Evolutionary conservation across 805 yeast species (phyloP).

Genomic region (Torulaspora franciscae): DNA sequence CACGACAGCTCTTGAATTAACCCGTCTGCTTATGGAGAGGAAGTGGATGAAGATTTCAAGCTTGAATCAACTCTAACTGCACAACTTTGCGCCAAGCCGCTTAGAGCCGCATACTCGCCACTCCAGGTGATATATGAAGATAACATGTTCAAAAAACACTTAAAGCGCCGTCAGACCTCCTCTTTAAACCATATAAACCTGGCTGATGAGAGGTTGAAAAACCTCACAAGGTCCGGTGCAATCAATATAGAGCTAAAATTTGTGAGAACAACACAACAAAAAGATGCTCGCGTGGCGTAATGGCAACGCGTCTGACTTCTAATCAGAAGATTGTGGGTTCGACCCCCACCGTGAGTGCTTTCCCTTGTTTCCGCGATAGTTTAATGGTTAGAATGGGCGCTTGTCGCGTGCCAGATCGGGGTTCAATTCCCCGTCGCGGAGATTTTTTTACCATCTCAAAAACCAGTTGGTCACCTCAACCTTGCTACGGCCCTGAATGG

Average conservation of each 20-base stretch:
- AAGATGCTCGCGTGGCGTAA: slow-evolving; percentile 48
- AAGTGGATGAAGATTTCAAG: too few species aligned
- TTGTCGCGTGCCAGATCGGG: slow-evolving; percentile 20
- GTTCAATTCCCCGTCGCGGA: slow-evolving; percentile 21
- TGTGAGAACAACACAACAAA: neutral
- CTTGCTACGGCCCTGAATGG: neutral
- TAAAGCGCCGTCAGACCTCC: too few species aligned
- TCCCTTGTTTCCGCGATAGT: slow-evolving; percentile 19
- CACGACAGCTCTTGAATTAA: too few species aligned
- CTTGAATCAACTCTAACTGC: too few species aligned
- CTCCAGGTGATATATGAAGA: too few species aligned
- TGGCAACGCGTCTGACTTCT: slow-evolving; percentile 56
- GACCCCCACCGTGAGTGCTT: slow-evolving; percentile 52
- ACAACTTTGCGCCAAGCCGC: too few species aligned
- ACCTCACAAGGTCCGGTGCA: neutral
- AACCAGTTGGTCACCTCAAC: neutral
- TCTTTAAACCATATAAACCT: too few species aligned
- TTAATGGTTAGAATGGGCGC: slow-evolving; percentile 20
- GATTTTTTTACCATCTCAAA: slow-evolving; percentile 2
- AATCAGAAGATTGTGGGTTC: slow-evolving; percentile 54
- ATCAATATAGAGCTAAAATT: neutral
- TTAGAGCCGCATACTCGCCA: too few species aligned
- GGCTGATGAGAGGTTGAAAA: neutral
- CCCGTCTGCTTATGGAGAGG: too few species aligned
- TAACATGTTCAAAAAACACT: too few species aligned